These are phyloP conservation scores for Taiwanofungus camphoratus DNA, from an alignment of 1,284 basidiomycete genomes.

Conservation along the genomic window DNA sequence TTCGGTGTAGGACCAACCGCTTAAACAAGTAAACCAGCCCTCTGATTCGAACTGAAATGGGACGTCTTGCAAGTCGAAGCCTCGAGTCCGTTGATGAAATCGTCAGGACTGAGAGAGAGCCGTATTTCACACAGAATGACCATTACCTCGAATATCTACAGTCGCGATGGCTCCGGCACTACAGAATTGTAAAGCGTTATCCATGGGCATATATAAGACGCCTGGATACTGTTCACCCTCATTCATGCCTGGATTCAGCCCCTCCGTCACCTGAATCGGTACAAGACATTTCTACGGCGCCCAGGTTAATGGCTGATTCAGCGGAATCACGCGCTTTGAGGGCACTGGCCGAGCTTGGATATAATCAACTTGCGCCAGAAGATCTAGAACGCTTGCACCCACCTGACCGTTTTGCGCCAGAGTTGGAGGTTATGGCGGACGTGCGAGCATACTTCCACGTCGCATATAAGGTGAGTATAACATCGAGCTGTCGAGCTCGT, in stretches of 20 bases:
- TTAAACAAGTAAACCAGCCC: not conserved
- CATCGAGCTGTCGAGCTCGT: not conserved
- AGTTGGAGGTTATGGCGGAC: slow-evolving; percentile 23
- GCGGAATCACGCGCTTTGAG: slow-evolving; percentile 3
- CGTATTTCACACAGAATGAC: slow-evolving; percentile 29
- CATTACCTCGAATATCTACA: slow-evolving; percentile 20
- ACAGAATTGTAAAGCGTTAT: slow-evolving; percentile 7
- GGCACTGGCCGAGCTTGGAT: slow-evolving; percentile 10
- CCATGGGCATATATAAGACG: not conserved
- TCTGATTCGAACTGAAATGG: slow-evolving; percentile 9
- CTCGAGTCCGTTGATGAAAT: slow-evolving; percentile 15
- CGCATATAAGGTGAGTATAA: slow-evolving; percentile 20
- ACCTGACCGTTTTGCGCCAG: slow-evolving; percentile 15
- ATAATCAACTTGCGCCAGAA: not conserved
- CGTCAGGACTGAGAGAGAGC: slow-evolving; percentile 24
- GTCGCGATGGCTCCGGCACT: slow-evolving; percentile 18
- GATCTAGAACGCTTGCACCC: slow-evolving; percentile 11
- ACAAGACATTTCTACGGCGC: too few relatives aligned
- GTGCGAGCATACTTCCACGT: slow-evolving; percentile 25
- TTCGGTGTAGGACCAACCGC: too few relatives aligned
- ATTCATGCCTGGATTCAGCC: too few relatives aligned
- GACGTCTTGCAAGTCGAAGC: slow-evolving; percentile 3
- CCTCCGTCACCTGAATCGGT: too few relatives aligned
- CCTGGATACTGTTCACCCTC: too few relatives aligned
- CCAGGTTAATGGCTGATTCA: not conserved